Conservation (phyloP, 2,329 filamentous ascomycete genomes). For the Cordyceps farinosa region DNA sequence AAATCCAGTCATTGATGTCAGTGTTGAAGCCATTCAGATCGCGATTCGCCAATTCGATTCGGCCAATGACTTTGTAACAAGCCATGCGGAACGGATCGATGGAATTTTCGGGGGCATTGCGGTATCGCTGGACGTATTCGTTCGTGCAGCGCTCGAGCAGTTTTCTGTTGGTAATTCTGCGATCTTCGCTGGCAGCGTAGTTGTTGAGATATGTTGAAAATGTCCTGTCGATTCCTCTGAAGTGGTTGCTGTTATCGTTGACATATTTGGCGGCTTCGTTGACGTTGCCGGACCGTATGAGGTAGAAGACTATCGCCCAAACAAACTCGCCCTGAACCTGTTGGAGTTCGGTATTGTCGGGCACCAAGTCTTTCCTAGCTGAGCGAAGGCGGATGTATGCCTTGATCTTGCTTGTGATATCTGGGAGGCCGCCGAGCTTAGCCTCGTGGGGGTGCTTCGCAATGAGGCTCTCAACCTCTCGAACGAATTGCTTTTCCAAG, state of each 20-base stretch:
- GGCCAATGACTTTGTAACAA: slow-evolving; percentile 96
- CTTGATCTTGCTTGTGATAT: slow-evolving; percentile 83
- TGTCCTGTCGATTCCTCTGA: slow-evolving; percentile 85
- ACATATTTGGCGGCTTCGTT: slow-evolving; percentile 85
- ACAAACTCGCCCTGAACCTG: slow-evolving; percentile 77
- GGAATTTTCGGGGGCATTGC: slow-evolving; percentile 79
- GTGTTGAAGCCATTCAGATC: slow-evolving; percentile 60
- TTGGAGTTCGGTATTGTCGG: slow-evolving; percentile 77
- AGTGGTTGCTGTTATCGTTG: slow-evolving; percentile 70
- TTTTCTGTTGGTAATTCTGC: slow-evolving; percentile 67
- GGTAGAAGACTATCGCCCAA: slow-evolving; percentile 92
- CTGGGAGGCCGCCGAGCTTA: slow-evolving; percentile 82
- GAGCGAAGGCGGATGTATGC: slow-evolving; percentile 84
- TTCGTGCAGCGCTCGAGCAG: slow-evolving; percentile 84
- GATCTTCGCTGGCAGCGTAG: slow-evolving; percentile 73
- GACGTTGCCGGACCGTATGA: slow-evolving; percentile 80
- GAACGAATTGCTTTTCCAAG: slow-evolving; percentile 77
- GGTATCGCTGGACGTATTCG: slow-evolving; percentile 81
- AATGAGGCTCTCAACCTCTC: slow-evolving; percentile 72
- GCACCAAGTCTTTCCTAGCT: slow-evolving; percentile 76
- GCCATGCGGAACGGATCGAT: slow-evolving; percentile 95
- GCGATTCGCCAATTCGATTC: slow-evolving; percentile 63
- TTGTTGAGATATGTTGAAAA: slow-evolving; percentile 85
- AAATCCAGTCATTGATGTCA: slow-evolving; percentile 67
- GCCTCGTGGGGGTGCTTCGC: slow-evolving; percentile 83